phyloP scores from a whole-genome alignment of 2,329 filamentous ascomycete species.

The Hirsutella minnesotensis region DNA sequence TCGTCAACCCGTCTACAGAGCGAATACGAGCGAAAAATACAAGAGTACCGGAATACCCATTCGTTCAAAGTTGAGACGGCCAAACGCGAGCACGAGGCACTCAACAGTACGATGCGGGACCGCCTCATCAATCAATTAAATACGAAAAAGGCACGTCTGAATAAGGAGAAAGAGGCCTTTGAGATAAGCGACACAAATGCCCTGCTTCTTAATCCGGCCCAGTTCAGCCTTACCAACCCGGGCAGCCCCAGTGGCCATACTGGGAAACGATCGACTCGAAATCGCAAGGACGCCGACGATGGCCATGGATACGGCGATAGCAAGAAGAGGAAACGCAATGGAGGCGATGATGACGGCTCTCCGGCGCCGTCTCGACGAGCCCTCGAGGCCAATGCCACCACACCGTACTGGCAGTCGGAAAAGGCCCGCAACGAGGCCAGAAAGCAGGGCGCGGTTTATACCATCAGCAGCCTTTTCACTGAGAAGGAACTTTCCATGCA shows the following conservation, averaged over 20 bases:
- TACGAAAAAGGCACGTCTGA: slow-evolving; percentile 51
- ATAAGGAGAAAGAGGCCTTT: slow-evolving; percentile 54
- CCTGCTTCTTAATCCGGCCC: slow-evolving; percentile 53
- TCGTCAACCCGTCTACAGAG: no score
- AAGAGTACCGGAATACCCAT: slow-evolving; percentile 46
- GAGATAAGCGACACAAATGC: slow-evolving; percentile 57
- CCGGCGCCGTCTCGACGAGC: slow-evolving; percentile 44
- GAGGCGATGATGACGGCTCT: slow-evolving; percentile 50
- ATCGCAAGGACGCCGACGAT: slow-evolving; percentile 50
- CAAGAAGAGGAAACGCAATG: slow-evolving; percentile 52
- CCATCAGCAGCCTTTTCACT: slow-evolving; percentile 58
- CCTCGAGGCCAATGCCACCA: slow-evolving; percentile 44
- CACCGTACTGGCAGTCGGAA: slow-evolving; percentile 51
- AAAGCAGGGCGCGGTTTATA: slow-evolving; percentile 49
- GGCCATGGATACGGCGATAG: slow-evolving; percentile 39
- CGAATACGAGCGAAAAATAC: slow-evolving; percentile 50
- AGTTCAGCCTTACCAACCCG: slow-evolving; percentile 55
- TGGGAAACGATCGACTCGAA: slow-evolving; percentile 49
- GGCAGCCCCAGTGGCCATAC: slow-evolving; percentile 51
- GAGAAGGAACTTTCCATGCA: slow-evolving; percentile 57
- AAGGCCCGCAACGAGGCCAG: slow-evolving; percentile 40
- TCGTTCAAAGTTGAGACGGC: slow-evolving; percentile 52
- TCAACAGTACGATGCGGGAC: slow-evolving; percentile 50
- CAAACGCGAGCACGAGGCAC: slow-evolving; percentile 45
- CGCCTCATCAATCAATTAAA: slow-evolving; percentile 55